Evolutionary conservation across 2,329 filamentous ascomycete genomes (phyloP).

Genomic region (Parascedosporium putredinis): DNA sequence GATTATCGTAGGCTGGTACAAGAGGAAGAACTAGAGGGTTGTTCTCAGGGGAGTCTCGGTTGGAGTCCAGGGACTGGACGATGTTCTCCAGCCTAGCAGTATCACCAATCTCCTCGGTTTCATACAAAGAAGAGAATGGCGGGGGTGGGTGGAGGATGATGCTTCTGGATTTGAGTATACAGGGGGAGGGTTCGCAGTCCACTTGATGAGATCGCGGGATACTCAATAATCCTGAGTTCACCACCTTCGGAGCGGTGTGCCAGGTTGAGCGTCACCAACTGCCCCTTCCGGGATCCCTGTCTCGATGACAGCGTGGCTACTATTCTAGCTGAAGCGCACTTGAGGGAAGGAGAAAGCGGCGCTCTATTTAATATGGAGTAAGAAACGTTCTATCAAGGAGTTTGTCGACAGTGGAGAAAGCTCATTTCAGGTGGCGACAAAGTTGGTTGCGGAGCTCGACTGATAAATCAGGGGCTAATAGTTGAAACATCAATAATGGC

Average conservation of each 20-base stretch:
- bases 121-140: conserved; percentile 41
- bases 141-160: conserved; percentile 42
- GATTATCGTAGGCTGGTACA: conserved; percentile 41
- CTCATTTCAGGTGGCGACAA: too few species aligned
- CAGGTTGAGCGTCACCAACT: conserved; percentile 18
- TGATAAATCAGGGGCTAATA: background rate
- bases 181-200: conserved; percentile 45
- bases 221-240: conserved; percentile 13
- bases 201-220: too few species aligned
- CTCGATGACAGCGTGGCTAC: conserved; percentile 38
- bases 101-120: conserved; percentile 10
- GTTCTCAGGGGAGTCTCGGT: conserved; percentile 10
- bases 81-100: conserved; percentile 8
- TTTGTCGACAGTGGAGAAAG: too few species aligned
- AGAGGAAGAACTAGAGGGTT: conserved; percentile 28
- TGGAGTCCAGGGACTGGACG: conserved; percentile 10
- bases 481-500: background rate
- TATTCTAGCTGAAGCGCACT: too few species aligned
- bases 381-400: too few species aligned
- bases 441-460: background rate
- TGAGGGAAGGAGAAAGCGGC: too few species aligned
- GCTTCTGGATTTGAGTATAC: conserved; percentile 48
- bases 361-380: too few species aligned
- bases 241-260: conserved; percentile 12
- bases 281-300: conserved; percentile 33